Base-by-base conservation (phyloP, 108 stramenopile genomes). In the Bacterosira constricta region DNA sequence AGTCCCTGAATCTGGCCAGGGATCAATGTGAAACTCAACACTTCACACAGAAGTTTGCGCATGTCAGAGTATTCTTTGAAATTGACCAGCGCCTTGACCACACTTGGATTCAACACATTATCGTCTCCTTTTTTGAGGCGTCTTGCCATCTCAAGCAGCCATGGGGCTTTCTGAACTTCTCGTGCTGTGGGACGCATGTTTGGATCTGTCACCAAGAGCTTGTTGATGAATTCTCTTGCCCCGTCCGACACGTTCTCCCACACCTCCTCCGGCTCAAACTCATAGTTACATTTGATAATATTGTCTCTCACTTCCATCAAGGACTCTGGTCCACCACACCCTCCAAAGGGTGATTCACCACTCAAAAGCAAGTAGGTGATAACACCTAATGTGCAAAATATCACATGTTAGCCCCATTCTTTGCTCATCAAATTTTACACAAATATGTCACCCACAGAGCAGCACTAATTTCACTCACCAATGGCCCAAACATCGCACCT, bases 291-390 rank as follows among this genome's bases (percentile, higher is more conserved):
- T 8, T 63, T 55, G 21, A 91, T 46, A 50, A 94, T 90, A 11
- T 80, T 86, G 12, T 78, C 57, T 45, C 88, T 69, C 15, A 91
- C 86, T 63, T 69, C 57, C 55, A 66, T 65, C 51, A 83, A 30
- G 8, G 86, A 58, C 30, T 83, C 78, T 63, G 91, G 89, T 15
- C 89, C 90, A 38, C 90, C 88, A 44, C 85, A 80, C 8, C 94
- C 96, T 30, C 92, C 90, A 70, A 97, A 97, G 18, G 96, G 94
- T 10, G 91, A 79, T 42, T 93, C 89, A 6, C 93, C 96, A 46
- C 82, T 76, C 29, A 97, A 65, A 44, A 97, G 67, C 59, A 97
- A 68, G 64, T 88, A 97, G 7, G 90, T 83, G 41, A 97, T 93
- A 12, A 97, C 96, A 3, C 93, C 93, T 26, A 10, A 36, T 2